These are phyloP conservation scores for Rhizopus sp. DNA, from an alignment of 371 early-diverging fungal species.

Conservation along the genomic window DNA sequence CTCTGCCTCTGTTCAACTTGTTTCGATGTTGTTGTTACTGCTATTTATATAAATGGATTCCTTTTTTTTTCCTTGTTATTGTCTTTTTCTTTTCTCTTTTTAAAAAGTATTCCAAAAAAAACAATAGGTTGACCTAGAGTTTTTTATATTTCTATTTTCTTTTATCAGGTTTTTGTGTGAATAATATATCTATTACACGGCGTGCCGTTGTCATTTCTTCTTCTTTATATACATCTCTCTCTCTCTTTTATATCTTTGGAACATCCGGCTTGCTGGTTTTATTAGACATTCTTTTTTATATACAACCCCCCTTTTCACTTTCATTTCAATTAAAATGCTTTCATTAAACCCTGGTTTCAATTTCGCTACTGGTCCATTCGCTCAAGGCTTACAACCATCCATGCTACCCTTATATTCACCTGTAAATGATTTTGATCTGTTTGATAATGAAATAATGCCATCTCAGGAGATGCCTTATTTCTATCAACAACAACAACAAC, in stretches of 20 bases:
- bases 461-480: constrained; percentile 2
- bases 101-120: background rate
- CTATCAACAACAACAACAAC: background rate
- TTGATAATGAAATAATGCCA: background rate
- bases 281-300: no score
- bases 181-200: constrained; percentile 2
- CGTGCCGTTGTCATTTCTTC: background rate
- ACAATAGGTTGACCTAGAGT: constrained; percentile 6
- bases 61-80: background rate
- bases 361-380: background rate
- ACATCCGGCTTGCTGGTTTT: constrained; percentile 1
- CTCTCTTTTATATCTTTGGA: no score
- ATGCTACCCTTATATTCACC: no score
- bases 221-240: background rate
- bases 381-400: no score
- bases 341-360: constrained; percentile 5
- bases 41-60: background rate
- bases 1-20: no score
- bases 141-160: constrained; percentile 1
- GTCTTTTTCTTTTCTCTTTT: background rate
- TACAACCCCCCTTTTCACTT: background rate
- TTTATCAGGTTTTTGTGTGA: background rate
- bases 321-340: constrained; percentile 1
- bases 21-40: no score
- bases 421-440: background rate